These are phyloP conservation scores for Coemansia interrupta DNA, from an alignment of 192 early-diverging fungal species.

Conservation along the genomic window DNA sequence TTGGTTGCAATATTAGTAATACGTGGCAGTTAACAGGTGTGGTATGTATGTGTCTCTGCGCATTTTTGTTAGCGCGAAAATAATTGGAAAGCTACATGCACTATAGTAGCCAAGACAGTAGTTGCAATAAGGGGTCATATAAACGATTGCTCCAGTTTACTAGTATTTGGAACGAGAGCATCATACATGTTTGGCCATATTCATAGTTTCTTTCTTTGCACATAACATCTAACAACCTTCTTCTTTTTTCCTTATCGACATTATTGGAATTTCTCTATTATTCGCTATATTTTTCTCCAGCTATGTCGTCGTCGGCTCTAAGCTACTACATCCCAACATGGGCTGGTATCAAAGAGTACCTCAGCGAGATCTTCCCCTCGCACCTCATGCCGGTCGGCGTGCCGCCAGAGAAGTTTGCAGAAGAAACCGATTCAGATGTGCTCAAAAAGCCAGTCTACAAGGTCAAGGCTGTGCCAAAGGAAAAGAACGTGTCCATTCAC, in stretches of 20 bases:
- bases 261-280: conserved; percentile 8
- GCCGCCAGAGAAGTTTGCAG: conserved; percentile 32
- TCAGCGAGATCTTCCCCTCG: conserved; percentile 41
- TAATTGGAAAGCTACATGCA: background rate
- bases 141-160: no score
- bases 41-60: no score
- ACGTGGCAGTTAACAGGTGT: no score
- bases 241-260: background rate
- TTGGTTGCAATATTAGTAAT: no score
- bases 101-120: no score
- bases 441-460: conserved; percentile 45
- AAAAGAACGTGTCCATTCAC: conserved; percentile 32
- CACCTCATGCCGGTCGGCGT: conserved; percentile 46
- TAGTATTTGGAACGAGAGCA: no score
- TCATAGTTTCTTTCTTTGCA: background rate
- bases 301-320: conserved; percentile 22
- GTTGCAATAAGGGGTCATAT: no score
- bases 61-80: background rate
- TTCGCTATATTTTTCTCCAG: background rate
- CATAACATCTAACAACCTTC: background rate
- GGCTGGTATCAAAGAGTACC: conserved; percentile 22
- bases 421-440: conserved; percentile 13
- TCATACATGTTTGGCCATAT: no score
- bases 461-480: conserved; percentile 38
- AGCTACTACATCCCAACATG: conserved; percentile 45